Percentiles rank a stretch among this genome's conserved stretches.
Conservation (phyloP, 805 yeast species). For the Saccharomyces cerevisiae region DNA sequence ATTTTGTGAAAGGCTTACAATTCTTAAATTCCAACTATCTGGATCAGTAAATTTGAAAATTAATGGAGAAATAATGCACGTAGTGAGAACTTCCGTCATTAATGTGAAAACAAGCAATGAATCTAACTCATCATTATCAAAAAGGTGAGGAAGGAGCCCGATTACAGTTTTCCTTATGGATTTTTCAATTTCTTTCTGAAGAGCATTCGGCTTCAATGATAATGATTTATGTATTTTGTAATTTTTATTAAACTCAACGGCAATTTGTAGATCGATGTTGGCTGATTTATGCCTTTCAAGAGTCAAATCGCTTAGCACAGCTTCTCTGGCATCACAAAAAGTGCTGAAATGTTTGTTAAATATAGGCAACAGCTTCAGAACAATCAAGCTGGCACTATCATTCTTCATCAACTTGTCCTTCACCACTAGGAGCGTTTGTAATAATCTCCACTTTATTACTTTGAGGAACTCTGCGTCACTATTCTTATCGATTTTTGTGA, state of each 20-base stretch:
- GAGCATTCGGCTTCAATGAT: constrained; percentile 28
- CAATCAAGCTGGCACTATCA: neutral
- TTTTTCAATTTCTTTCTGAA: constrained; percentile 37
- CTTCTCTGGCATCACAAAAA: constrained; percentile 38
- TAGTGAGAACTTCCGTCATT: constrained; percentile 54
- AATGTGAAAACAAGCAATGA: constrained; percentile 45
- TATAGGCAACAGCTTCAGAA: neutral
- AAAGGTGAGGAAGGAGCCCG: constrained; percentile 37
- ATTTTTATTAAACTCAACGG: constrained; percentile 30
- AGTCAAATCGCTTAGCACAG: constrained; percentile 20
- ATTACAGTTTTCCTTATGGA: constrained; percentile 41
- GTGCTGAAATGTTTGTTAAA: constrained; percentile 43
- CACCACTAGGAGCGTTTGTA: constrained; percentile 30
- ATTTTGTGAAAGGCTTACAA: constrained; percentile 52
- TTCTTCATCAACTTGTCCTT: neutral
- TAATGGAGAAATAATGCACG: constrained; percentile 48
- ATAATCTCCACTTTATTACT: constrained; percentile 36
- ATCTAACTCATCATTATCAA: constrained; percentile 36
- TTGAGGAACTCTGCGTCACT: constrained; percentile 31
- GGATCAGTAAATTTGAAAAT: constrained; percentile 52
- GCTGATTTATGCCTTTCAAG: constrained; percentile 25
- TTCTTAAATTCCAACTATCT: constrained; percentile 64
- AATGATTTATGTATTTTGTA: constrained; percentile 53
- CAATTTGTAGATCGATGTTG: constrained; percentile 36
- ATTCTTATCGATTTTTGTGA: constrained; percentile 32